Evolutionary conservation across 225 moss, liverwort and hornwort species (phyloP).

Genomic region (Rhytidiadelphus loreus): DNA sequence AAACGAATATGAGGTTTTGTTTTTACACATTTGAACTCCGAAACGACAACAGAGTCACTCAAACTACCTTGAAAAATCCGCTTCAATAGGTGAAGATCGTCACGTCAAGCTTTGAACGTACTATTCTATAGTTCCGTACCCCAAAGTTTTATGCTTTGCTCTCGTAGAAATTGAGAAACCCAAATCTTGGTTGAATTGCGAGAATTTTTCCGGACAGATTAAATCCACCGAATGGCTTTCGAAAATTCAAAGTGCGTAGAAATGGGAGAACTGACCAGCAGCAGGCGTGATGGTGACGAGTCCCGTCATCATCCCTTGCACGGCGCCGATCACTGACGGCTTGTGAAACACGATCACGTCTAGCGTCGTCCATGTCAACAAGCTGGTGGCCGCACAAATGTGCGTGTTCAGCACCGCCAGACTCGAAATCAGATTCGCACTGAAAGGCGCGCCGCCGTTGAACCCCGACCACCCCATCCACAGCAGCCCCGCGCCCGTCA

Average conservation of each 20-base stretch:
- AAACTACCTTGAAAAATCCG: not conserved
- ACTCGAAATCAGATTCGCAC: constrained; percentile 17
- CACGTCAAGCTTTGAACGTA: not conserved
- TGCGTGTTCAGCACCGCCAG: constrained; percentile 41
- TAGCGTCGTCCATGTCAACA: constrained; percentile 40
- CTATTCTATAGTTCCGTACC: no score
- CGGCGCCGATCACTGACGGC: constrained; percentile 42
- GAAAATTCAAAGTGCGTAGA: not conserved
- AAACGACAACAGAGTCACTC: not conserved
- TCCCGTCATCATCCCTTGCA: constrained; percentile 56
- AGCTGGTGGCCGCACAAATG: constrained; percentile 36
- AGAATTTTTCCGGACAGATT: not conserved
- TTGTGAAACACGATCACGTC: constrained; percentile 32
- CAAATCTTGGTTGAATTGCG: not conserved
- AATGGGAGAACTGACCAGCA: constrained; percentile 8
- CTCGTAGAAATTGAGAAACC: not conserved
- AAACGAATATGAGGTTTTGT: not conserved
- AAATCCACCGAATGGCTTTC: not conserved
- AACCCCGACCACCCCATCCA: constrained; percentile 61
- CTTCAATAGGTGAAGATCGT: not conserved
- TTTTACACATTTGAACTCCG: not conserved
- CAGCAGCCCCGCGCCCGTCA: constrained; percentile 34
- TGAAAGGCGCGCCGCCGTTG: constrained; percentile 34
- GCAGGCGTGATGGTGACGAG: constrained; percentile 43
- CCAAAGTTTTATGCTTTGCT: not conserved